phyloP scores from a whole-genome alignment of 257 asterid species.

The Gardenia jasminoides region DNA sequence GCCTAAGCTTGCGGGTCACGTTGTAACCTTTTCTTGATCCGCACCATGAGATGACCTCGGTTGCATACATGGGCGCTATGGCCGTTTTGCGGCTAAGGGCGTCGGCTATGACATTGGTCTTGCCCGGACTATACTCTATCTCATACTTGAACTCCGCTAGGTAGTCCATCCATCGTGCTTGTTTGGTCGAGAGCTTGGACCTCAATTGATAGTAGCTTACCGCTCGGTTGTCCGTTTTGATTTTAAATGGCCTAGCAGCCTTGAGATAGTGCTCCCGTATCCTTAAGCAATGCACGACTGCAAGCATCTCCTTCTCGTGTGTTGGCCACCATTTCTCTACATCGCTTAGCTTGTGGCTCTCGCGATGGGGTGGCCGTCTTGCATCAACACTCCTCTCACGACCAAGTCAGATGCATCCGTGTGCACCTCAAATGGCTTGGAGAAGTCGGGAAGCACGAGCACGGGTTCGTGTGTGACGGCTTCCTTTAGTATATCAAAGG shows the following conservation, averaged over 20 bases:
- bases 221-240: background rate
- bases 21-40: background rate
- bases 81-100: background rate
- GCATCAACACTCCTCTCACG: background rate
- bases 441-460: background rate
- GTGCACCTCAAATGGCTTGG: background rate
- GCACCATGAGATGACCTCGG: background rate
- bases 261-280: background rate
- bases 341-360: background rate
- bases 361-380: background rate
- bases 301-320: background rate
- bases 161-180: background rate
- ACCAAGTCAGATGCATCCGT: background rate
- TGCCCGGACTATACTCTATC: background rate
- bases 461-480: background rate
- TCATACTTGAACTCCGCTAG: background rate
- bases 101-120: background rate
- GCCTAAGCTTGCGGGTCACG: too few species aligned
- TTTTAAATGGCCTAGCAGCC: background rate
- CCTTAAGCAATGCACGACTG: background rate
- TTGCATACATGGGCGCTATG: background rate
- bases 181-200: background rate
- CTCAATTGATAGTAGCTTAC: background rate
- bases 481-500: too few species aligned
- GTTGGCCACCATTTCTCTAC: background rate